Evolutionary conservation across 129 eudicot genomes (phyloP), one percentile per base, ranked within the genome.

Genomic region (Chrysanthemum makinoi): DNA sequence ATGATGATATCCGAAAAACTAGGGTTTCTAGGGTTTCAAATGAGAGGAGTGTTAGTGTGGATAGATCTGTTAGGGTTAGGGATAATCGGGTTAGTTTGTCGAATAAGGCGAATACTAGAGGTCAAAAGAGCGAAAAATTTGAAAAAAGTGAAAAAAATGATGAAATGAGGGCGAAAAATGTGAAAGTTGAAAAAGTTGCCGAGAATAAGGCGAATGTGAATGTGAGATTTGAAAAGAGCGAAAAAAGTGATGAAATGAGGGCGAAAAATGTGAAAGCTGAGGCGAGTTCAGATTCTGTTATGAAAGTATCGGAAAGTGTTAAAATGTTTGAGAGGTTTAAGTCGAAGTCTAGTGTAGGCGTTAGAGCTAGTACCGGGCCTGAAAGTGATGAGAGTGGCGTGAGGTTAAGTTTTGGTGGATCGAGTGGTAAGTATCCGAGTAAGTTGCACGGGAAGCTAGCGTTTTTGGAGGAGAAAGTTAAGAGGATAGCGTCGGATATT

Each of bases 371-470:
- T 18, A 72, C 47, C 16, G 68, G 5, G 16, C 12, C 0, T 75
- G 85, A 71, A 19, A 70, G 63, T 52, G 81, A 77, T 14, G 86
- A 65, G 26, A 78, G 24, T 65, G 67, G 54, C 68, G 76, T 48
- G n/a, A 75, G 83, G 18, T 61, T 33, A 15, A 76, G 79, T 57
- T 48, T 61, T 0, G 78, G 26, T 78, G 78, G 47, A 77, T 28
- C 2, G n/a, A n/a, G 17, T 39, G 79, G 53, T 19, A 86, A 82
- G 74, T 80, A 82, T 59, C 86, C 90, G 0, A 90, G 99, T 69
- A 94, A 84, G 77, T 78, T 94, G 11, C 99, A 94, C 30, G 99
- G 92, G 72, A 94, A 94, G 79, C 97, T 94, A 66, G 99, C 97
- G 0, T 88, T 82, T 80, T 80, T 94, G 79, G 99, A 94, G 72